Base-by-base conservation (phyloP, 208 protist species). In the Porcisia hertigi region DNA sequence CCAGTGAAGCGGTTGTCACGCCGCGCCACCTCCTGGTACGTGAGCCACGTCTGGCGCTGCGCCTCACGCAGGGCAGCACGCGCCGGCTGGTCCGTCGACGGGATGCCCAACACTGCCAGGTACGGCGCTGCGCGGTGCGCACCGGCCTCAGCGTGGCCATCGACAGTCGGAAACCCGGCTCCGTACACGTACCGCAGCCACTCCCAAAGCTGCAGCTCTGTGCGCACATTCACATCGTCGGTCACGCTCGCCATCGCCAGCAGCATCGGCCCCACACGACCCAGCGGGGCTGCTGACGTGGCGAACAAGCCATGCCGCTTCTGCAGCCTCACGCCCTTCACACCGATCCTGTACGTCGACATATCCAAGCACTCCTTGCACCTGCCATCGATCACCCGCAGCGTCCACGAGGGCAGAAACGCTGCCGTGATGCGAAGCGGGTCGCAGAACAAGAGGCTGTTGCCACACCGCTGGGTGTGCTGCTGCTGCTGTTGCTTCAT, bases 11-110 rank as follows among this genome's bases (percentile, higher is more conserved):
- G 57, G 69, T 90, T 87, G 49, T 62, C 69, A 1, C 34, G 36
- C 25, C 67, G 79, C 14, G 83, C 81, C 18, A 88, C 83, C 30
- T 81, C 81, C 20, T 59, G 34, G 74, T 80, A 88, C 53, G 53
- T 11, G 25, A 3, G 11, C n/a, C n/a, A n/a, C n/a, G n/a, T n/a
- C n/a, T n/a, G n/a, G n/a, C n/a, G n/a, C n/a, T n/a, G n/a, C n/a
- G n/a, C n/a, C n/a, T n/a, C n/a, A n/a, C n/a, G n/a, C n/a, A n/a
- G n/a, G n/a, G n/a, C n/a, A n/a, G n/a, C n/a, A n/a, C n/a, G n/a
- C n/a, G n/a, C n/a, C n/a, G n/a, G n/a, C n/a, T n/a, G n/a, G n/a
- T n/a, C n/a, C n/a, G n/a, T n/a, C n/a, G n/a, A n/a, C n/a, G n/a
- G n/a, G n/a, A n/a, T n/a, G n/a, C n/a, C n/a, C n/a, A n/a, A n/a